Base-by-base conservation (phyloP, 2,329 filamentous ascomycete genomes). In the Tolypocladium tropicale region DNA sequence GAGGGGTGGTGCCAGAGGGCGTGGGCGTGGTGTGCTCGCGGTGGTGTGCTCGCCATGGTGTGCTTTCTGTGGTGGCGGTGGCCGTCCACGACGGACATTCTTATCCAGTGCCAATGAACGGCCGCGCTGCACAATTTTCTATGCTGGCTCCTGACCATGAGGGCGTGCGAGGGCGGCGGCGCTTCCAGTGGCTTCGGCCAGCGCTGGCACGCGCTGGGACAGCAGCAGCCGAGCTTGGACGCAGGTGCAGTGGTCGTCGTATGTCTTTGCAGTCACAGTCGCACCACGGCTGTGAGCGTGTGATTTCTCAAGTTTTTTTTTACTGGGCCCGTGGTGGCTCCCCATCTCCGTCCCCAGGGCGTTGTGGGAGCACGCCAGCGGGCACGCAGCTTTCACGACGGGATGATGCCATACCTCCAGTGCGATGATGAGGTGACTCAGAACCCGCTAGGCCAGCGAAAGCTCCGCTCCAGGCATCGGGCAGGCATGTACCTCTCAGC, bases 371-470 rank as follows among this genome's bases (percentile, higher is more conserved):
- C 53, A 57, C 56, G 54, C 41, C 39, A 57, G 33, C 43, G 9
- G n/a, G 23, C 43, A 33, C 16, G 21, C 21, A 34, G 51, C 32
- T 56, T 39, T 54, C 58, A 57, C 53, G 34, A 54, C 49, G 41
- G 39, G 16, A 59, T 59, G 56, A 57, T 57, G 58, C 51, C 55
- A 59, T 57, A 41, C 43, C 41, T 28, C 37, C 43, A 9, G 6
- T 30, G 25, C 43, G 46, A 46, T 30, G 52, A 50, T 30, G 52
- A 55, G 53, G 52, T 59, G 58, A 59, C 56, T 55, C 56, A 53
- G 36, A 39, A 37, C 28, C 49, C 49, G 14, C 43, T 49, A 12
- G 46, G 25, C 21, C 46, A 49, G 18, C 28, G 46, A 14, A 49
- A 32, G 46, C 46, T 49, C 46, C 46, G 46, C 25, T 32, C 16